Base-by-base conservation (phyloP, 2,329 filamentous ascomycete species). In the Colletotrichum orbiculare region DNA sequence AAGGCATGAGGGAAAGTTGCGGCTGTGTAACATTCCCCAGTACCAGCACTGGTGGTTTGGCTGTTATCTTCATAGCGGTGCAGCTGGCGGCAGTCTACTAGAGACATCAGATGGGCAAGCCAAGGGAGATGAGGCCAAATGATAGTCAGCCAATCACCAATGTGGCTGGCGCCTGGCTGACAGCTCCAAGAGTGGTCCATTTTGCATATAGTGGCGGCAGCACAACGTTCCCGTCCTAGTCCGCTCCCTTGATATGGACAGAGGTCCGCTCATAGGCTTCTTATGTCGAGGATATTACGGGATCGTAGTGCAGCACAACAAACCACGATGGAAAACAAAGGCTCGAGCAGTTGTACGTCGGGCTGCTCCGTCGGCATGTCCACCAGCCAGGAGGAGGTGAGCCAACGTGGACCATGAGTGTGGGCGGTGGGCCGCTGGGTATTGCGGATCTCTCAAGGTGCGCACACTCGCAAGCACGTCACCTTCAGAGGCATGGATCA, bases 401-500 rank as follows among this genome's bases (percentile, higher is more conserved):
- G 13, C 41, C 15, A 39, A 34, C 9, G 8, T 8, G 13, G 45
- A 17, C 13, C 13, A 50, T 46, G 4, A 49, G 43, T 33, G 53
- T 55, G 52, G 57, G 11, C 17, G 25, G 54, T 41, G 45, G 11
- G 10, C 4, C 17, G 60, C 41, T 53, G 47, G 39, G 53, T 33
- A 33, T 54, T 34, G 13, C 17, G 45, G 58, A 64, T 53, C 47
- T 33, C n/a, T 49, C 63, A 15, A 50, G 47, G 49, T 54, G 8
- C 53, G 35, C 53, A 38, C 46, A 60, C 52, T 17, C 41, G 3
- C 41, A 45, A 59, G 47, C 60, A 58, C 46, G 39, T 59, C 43
- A 52, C n/a, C 12, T 17, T 35, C 38, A 41, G 9, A 9, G 38
- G 13, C 15, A 43, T 8, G 12, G 42, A 9, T 43, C 42, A 59